A percentile compares a stretch with the other conserved stretches of the same genome.
These are phyloP conservation scores for Umbilicus rupestris DNA, from an alignment of 164 flowering plant genomes.

Conservation along the genomic window DNA sequence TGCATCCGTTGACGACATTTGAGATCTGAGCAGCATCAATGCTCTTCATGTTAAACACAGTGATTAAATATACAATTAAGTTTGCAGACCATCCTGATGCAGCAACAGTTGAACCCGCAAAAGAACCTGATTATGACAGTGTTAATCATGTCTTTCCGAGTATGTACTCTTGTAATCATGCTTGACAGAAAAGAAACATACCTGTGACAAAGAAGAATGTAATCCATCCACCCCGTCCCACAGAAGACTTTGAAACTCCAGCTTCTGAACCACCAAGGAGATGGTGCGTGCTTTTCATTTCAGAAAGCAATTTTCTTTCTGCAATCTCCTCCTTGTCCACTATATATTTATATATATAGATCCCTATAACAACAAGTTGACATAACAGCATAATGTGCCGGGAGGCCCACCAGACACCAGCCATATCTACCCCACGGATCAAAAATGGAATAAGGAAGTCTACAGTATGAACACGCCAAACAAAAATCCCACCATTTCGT, in stretches of 20 bases:
- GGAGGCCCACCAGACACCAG: too few species aligned
- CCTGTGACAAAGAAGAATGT: constrained; percentile 28
- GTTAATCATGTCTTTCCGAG: too few species aligned
- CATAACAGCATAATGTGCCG: too few species aligned
- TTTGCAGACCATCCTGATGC: constrained; percentile 23
- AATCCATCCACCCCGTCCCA: constrained; percentile 24
- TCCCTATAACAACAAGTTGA: too few species aligned
- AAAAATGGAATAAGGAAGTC: too few species aligned
- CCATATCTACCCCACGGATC: too few species aligned
- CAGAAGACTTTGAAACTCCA: not conserved
- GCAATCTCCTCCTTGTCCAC: too few species aligned
- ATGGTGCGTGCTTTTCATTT: not conserved
- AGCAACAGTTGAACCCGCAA: constrained; percentile 18
- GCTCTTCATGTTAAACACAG: constrained; percentile 25
- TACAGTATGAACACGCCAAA: too few species aligned
- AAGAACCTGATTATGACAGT: not conserved
- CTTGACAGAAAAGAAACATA: constrained; percentile 9
- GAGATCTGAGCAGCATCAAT: constrained; percentile 32
- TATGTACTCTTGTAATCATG: too few species aligned
- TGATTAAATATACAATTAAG: constrained; percentile 32
- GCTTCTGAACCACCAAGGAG: not conserved
- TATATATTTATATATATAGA: too few species aligned
- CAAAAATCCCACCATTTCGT: too few species aligned
- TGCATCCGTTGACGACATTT: constrained; percentile 27
- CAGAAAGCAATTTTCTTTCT: too few species aligned